Evolutionary conservation across 768 basidiomycete species (phyloP), one percentile per base, ranked within the genome.

Genomic region (Paxillus involutus): DNA sequence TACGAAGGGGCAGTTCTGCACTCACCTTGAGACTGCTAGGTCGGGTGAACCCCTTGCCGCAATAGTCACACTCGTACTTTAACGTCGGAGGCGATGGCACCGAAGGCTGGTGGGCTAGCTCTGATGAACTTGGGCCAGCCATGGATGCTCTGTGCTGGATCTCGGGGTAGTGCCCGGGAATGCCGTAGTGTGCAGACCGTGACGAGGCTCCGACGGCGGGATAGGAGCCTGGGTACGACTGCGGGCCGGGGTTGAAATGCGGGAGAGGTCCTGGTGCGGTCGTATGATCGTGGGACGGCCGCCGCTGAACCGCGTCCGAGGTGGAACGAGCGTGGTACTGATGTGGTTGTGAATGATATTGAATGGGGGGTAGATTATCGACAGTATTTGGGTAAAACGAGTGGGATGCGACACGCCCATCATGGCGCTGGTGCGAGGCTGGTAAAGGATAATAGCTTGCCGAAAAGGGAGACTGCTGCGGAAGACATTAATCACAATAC

Each of bases 1-100:
- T 39, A 53, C 33, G 41, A 49, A 37, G 35, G 46, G 16, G 47
- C 44, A 54, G 47, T 32, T 42, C 26, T 47, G 21, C 56, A 67
- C 59, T 50, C 57, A 88, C 89, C 81, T 83, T 90, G 63, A 92
- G 79, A 71, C 89, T 92, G 58, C 89, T 91, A 0, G 89, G 89
- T 24, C 89, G 80, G 63, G 81, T 91, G 71, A 92, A 92, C 17
- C 84, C 83, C 67, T 91, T 92, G 29, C 85, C 84, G 66, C 89
- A 92, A 69, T 87, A 89, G 32, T 68, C 72, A 63, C 89, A 92
- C 60, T 89, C 88, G 63, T 91, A 91, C 70, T 85, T 88, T 51
- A 77, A 62, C 16, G 70, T 49, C 19, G 79, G 71, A 44, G 75
- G 51, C 55, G 53, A 58, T 19, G 67, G 17, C n/a, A 55, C 17